Conservation (phyloP, 257 asterid species). For the Fraxinus quadrangulata region DNA sequence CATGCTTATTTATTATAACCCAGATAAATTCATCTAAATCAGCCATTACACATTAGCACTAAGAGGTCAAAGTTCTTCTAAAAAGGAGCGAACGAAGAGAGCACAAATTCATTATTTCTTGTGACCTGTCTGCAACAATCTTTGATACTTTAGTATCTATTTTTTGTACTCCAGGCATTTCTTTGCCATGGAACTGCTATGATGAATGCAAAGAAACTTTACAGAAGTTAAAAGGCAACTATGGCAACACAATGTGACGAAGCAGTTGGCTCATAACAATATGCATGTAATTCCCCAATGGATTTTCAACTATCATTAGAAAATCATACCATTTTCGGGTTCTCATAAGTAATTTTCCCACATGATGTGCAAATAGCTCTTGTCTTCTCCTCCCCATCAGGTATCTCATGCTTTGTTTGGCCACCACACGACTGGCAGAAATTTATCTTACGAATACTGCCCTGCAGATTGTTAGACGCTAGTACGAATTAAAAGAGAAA, state of each 20-base stretch:
- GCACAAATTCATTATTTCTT: not conserved
- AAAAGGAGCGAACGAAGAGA: not conserved
- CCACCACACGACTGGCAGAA: slow-evolving; percentile 96
- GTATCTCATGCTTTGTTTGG: slow-evolving; percentile 80
- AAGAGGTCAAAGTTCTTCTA: not conserved
- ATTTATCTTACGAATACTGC: slow-evolving; percentile 58
- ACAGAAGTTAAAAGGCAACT: not conserved
- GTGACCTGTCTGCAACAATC: not conserved
- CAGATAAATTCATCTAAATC: not conserved
- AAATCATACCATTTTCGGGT: slow-evolving; percentile 86
- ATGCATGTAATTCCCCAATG: slow-evolving; percentile 4
- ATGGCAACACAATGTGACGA: not conserved
- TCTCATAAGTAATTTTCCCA: slow-evolving; percentile 76
- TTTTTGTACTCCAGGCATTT: not conserved
- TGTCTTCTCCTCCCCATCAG: slow-evolving; percentile 83
- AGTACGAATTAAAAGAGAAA: slow-evolving; percentile 19
- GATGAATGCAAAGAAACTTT: not conserved
- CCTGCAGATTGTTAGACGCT: slow-evolving; percentile 45
- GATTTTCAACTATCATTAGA: slow-evolving; percentile 9
- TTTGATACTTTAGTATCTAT: not conserved
- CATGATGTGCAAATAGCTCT: slow-evolving; percentile 86
- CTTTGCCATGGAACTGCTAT: not conserved
- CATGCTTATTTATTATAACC: not conserved
- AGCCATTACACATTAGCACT: not conserved
- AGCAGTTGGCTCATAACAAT: not conserved